Base-by-base conservation (phyloP, 2,329 filamentous ascomycete genomes). In the Paradendryphiella salina region DNA sequence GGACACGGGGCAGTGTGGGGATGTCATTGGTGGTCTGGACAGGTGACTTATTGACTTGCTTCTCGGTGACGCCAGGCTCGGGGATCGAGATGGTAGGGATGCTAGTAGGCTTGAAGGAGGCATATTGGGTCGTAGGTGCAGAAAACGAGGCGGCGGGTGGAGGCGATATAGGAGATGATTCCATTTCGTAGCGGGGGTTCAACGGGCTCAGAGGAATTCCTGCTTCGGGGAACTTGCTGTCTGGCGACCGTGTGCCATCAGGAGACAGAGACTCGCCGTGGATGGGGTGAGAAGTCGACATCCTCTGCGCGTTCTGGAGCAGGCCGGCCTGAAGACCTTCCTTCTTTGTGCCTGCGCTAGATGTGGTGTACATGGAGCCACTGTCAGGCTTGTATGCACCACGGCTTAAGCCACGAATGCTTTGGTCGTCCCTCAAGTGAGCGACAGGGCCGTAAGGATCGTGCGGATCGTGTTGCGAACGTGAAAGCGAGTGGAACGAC, bases 401-500 rank as follows among this genome's bases (percentile, higher is more conserved):
- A 39, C 65, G 67, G 44, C 55, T 65, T 14, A 54, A 54, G 46
- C 67, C 69, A 51, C 18, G 77, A 65, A 72, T 49, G 54, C 70
- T 72, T 11, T 59, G 59, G 47, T 56, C 77, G 31, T 77, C 76
- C 49, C 72, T 77, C 51, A 83, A 75, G 66, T 88, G 86, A 28
- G 77, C 75, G 13, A 83, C 81, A 0, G 79, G 81, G 42, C 90
- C 85, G 75, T 96, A 97, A 29, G 91, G 93, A 72, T 96, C 93
- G 64, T 95, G 88, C 46, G 86, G 82, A 60, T 85, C 82, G 49
- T 85, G 81, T 37, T 93, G 81, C 2, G 86, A 87, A 46, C 88
- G 85, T 20, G 91, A 89, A 59, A 97, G 79, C 2, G 91, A 95
- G 71, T 92, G 86, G 56, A 97, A 79, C 4, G 93, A 96, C 61